A percentile compares a stretch with the other conserved stretches of the same genome.
Evolutionary conservation across 2,329 filamentous ascomycete species (phyloP).

Genomic region (Aureobasidium melanogenum): DNA sequence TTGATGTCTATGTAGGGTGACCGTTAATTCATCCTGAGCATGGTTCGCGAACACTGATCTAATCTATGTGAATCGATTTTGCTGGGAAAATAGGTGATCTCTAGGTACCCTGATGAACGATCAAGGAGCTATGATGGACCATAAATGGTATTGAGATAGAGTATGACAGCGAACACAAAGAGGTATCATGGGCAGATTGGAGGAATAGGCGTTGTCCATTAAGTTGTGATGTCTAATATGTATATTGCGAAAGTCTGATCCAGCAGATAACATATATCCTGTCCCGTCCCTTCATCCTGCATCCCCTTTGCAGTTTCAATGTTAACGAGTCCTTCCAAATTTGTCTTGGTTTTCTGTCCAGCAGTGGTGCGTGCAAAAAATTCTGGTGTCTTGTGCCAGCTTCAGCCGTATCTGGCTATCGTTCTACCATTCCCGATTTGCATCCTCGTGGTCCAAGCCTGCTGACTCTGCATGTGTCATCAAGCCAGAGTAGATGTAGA

Average conservation of each 20-base stretch:
- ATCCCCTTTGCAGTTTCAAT: neutral
- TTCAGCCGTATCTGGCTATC: neutral
- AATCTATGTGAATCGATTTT: too few species aligned
- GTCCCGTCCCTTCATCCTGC: neutral
- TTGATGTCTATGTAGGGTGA: too few species aligned
- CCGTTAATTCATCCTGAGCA: too few species aligned
- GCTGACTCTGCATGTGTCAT: neutral
- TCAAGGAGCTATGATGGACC: too few species aligned
- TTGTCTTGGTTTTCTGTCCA: neutral
- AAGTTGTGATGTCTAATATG: neutral
- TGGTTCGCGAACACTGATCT: too few species aligned
- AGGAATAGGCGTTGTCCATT: too few species aligned
- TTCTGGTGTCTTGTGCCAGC: neutral
- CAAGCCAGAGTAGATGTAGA: neutral
- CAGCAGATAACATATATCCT: neutral
- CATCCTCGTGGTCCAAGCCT: neutral
- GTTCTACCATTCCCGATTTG: neutral
- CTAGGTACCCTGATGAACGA: too few species aligned
- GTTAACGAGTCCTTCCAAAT: neutral
- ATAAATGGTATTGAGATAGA: too few species aligned
- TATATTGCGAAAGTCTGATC: neutral
- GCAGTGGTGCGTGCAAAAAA: neutral
- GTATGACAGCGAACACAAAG: too few species aligned
- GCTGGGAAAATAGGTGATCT: too few species aligned
- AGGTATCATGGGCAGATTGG: too few species aligned